Conservation (phyloP, 129 eudicot genomes). For the Artemisia annua region DNA sequence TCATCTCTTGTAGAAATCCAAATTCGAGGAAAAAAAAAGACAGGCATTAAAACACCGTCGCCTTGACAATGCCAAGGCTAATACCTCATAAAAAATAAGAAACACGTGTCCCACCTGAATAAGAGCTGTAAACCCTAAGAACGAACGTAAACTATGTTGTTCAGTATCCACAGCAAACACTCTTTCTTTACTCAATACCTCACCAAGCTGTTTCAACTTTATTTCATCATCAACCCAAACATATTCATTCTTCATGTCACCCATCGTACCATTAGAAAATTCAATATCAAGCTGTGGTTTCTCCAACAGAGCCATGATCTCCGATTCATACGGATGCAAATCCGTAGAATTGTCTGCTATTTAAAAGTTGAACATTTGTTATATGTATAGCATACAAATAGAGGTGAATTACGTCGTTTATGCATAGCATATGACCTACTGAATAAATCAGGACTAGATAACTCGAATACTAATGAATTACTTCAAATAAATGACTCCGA, state of each 20-base stretch:
- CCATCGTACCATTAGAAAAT: slow-evolving; percentile 25
- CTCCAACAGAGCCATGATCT: slow-evolving; percentile 55
- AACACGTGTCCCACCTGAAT: background rate
- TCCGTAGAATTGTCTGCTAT: slow-evolving; percentile 37
- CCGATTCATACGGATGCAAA: slow-evolving; percentile 67
- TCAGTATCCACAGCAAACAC: slow-evolving; percentile 93
- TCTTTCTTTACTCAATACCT: slow-evolving; percentile 33
- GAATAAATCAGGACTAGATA: too few species aligned
- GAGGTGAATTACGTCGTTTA: too few species aligned
- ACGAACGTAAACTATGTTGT: slow-evolving; percentile 83
- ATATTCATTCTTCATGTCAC: slow-evolving; percentile 40
- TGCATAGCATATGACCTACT: too few species aligned
- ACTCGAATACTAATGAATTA: too few species aligned
- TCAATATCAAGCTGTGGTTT: slow-evolving; percentile 35
- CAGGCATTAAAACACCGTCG: too few species aligned
- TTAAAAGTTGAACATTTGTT: slow-evolving; percentile 3
- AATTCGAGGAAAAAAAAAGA: too few species aligned
- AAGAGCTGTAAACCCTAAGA: slow-evolving; percentile 89
- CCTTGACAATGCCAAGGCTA: too few species aligned
- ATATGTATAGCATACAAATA: background rate
- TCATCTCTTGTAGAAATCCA: too few species aligned
- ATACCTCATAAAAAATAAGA: too few species aligned
- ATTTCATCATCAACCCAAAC: slow-evolving; percentile 74
- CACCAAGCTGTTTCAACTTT: slow-evolving; percentile 20
- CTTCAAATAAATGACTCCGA: too few species aligned